phyloP scores from a whole-genome alignment of 495 filamentous ascomycete species.

The Usnea hakonensis region DNA sequence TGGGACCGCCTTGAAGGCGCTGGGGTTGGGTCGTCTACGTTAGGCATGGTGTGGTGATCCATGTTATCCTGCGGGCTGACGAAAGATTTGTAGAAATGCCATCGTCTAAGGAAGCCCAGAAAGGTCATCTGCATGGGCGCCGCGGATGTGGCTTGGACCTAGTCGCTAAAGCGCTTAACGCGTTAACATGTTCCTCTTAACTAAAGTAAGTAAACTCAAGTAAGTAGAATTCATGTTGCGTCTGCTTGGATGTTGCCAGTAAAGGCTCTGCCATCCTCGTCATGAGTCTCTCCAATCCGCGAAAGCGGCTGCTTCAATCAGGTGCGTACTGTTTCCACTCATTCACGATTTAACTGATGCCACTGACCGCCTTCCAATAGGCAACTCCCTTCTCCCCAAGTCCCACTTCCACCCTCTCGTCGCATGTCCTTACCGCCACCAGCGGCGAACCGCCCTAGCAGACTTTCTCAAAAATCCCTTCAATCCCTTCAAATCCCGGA shows the following conservation, averaged over 20 bases:
- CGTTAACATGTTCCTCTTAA: neutral
- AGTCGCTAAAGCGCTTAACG: neutral
- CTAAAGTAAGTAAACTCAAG: neutral
- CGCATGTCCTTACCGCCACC: slow-evolving; percentile 15
- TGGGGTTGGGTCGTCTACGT: neutral
- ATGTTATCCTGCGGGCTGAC: neutral
- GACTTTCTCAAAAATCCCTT: slow-evolving; percentile 17
- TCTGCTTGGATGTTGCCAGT: neutral
- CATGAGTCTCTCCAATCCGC: slow-evolving; percentile 9
- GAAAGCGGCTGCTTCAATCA: slow-evolving; percentile 6
- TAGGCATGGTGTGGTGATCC: neutral
- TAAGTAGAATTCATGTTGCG: neutral
- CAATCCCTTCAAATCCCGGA: slow-evolving; percentile 26
- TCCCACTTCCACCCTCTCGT: slow-evolving; percentile 7
- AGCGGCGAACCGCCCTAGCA: slow-evolving; percentile 16
- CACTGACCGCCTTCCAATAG: slow-evolving; percentile 1
- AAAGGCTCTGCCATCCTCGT: neutral
- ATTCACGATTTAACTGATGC: neutral
- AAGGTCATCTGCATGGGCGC: neutral
- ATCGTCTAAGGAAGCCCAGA: neutral
- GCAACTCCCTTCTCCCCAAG: slow-evolving; percentile 25
- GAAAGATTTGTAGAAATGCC: neutral
- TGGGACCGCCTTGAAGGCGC: slow-evolving; percentile 2
- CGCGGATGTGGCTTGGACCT: neutral
- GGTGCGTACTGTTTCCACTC: neutral